phyloP scores from a whole-genome alignment of 805 yeast species.

The Lachancea sp. region DNA sequence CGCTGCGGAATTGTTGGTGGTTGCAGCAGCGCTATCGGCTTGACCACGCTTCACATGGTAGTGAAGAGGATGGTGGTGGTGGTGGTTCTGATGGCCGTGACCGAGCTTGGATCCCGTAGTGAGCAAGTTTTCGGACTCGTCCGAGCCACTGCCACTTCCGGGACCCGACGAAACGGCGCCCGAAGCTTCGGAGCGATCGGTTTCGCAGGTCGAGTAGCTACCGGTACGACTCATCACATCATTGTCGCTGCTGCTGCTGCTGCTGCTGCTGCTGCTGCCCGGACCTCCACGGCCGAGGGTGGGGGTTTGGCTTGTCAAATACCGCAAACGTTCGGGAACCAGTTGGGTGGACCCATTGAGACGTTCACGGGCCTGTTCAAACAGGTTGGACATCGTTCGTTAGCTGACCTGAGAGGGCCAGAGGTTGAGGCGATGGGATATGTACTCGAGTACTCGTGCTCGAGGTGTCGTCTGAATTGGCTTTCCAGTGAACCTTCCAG shows the following conservation, averaged over 20 bases:
- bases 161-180: not conserved
- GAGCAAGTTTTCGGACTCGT: not conserved
- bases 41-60: not conserved
- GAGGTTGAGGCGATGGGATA: too few relatives aligned
- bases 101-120: not conserved
- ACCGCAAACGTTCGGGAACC: constrained; percentile 15
- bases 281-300: not conserved
- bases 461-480: too few relatives aligned
- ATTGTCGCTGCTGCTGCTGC: not conserved
- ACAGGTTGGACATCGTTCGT: constrained; percentile 13
- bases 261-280: not conserved
- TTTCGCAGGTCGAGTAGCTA: not conserved
- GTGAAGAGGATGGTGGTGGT: not conserved
- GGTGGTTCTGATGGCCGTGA: not conserved
- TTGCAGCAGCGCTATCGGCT: not conserved
- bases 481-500: too few relatives aligned
- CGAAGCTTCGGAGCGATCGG: not conserved
- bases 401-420: too few relatives aligned
- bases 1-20: not conserved
- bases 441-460: too few relatives aligned
- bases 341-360: constrained; percentile 16
- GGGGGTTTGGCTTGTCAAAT: not conserved
- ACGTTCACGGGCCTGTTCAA: constrained; percentile 20
- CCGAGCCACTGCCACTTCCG: not conserved
- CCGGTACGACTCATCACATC: not conserved